A percentile compares a stretch with the other conserved stretches of the same genome.
These are phyloP conservation scores for Globisporangium heterothallicum DNA, from an alignment of 352 stramenopile genomes.

Conservation along the genomic window DNA sequence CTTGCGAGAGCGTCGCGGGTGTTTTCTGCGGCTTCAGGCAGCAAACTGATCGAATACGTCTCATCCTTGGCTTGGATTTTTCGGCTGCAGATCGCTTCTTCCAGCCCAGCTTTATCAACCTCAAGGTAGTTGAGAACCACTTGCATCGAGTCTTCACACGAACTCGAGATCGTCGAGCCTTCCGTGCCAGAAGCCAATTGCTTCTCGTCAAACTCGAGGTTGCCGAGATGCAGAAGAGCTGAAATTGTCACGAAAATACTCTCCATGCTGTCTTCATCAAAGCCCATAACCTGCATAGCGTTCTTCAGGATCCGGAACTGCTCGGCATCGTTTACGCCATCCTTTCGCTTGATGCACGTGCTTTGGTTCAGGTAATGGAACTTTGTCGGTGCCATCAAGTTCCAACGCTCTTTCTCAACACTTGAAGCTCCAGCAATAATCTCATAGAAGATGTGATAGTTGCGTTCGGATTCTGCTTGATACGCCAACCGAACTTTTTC, in stretches of 20 bases:
- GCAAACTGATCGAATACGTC: slow-evolving; percentile 73
- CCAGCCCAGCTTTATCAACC: slow-evolving; percentile 81
- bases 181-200: slow-evolving; percentile 54
- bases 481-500: slow-evolving; percentile 95
- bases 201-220: slow-evolving; percentile 88
- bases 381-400: slow-evolving; percentile 40
- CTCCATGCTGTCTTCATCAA: slow-evolving; percentile 83
- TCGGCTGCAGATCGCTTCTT: slow-evolving; percentile 87
- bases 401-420: slow-evolving; percentile 63
- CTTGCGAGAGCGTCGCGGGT: slow-evolving; percentile 92
- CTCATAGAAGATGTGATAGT: slow-evolving; percentile 97
- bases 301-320: slow-evolving; percentile 81
- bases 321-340: slow-evolving; percentile 86
- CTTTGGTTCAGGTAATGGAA: slow-evolving; percentile 92
- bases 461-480: slow-evolving; percentile 90
- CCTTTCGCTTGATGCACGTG: slow-evolving; percentile 76
- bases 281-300: slow-evolving; percentile 85
- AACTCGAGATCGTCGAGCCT: slow-evolving; percentile 53
- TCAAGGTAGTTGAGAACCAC: slow-evolving; percentile 87
- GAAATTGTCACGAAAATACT: slow-evolving; percentile 90
- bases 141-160: slow-evolving; percentile 54
- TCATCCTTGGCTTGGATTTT: slow-evolving; percentile 94
- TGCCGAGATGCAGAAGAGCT: slow-evolving; percentile 93
- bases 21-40: slow-evolving; percentile 77
- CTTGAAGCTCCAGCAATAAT: slow-evolving; percentile 72